These are phyloP conservation scores for Chytridium lagenaria DNA, from an alignment of 371 early-diverging fungal genomes.

Conservation along the genomic window DNA sequence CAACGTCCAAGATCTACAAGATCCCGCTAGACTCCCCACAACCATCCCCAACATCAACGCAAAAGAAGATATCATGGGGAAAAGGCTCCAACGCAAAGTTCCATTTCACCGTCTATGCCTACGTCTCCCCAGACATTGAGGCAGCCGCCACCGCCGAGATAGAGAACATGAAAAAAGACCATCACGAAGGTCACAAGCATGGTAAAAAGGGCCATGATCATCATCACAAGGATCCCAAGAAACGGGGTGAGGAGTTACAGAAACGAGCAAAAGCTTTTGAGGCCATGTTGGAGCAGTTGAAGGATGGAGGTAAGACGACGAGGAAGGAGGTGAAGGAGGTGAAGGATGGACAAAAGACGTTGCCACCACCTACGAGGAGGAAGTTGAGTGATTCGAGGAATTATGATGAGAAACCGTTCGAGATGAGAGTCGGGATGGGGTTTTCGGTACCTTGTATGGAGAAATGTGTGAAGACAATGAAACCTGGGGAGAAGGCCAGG, in stretches of 20 bases:
- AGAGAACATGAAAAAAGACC: conserved; percentile 23
- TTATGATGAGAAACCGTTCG: conserved; percentile 40
- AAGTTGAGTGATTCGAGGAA: conserved; percentile 37
- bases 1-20: conserved; percentile 26
- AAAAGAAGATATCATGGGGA: conserved; percentile 37
- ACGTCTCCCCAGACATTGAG: conserved; percentile 35
- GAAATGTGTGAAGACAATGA: conserved; percentile 52
- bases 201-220: conserved; percentile 19
- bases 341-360: not conserved
- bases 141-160: conserved; percentile 28
- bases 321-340: not conserved
- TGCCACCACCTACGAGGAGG: conserved; percentile 30
- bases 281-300: conserved; percentile 28
- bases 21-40: conserved; percentile 15
- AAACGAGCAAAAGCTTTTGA: conserved; percentile 28
- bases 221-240: conserved; percentile 16
- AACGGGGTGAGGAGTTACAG: conserved; percentile 22
- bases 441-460: conserved; percentile 54
- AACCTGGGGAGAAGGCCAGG: conserved; percentile 47
- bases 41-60: not conserved
- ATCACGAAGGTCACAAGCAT: conserved; percentile 29
- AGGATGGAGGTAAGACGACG: not conserved
- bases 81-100: conserved; percentile 53
- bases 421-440: conserved; percentile 48
- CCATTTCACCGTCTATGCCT: conserved; percentile 48